Evolutionary conservation across 768 basidiomycete species (phyloP).

Genomic region (Naganishia friedmannii): DNA sequence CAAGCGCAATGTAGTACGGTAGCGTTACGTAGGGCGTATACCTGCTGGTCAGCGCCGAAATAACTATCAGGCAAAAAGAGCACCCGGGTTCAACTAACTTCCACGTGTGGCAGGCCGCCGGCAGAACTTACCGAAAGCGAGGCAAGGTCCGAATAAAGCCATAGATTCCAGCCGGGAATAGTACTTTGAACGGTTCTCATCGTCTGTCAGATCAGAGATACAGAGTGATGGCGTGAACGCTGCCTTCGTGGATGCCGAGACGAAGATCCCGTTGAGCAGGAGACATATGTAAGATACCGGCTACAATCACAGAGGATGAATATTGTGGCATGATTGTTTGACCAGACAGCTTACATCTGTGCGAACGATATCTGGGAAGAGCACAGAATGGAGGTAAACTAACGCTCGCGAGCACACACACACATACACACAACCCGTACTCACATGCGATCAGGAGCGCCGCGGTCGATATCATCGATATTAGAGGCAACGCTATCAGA

Average conservation of each 20-base stretch:
- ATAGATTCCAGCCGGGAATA: conserved; percentile 46
- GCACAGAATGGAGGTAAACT: not conserved
- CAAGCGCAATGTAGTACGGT: conserved; percentile 43
- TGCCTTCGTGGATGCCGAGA: conserved; percentile 44
- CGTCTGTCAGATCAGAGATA: conserved; percentile 40
- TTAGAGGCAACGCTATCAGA: conserved; percentile 37
- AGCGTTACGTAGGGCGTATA: conserved; percentile 38
- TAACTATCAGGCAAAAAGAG: conserved; percentile 28
- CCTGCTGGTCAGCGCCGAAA: conserved; percentile 40
- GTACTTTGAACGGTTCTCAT: conserved; percentile 38
- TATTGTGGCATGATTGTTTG: not conserved
- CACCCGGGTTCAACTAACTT: not conserved
- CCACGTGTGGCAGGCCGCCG: not conserved
- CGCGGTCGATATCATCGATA: conserved; percentile 40
- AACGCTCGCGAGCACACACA: no score
- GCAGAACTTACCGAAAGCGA: conserved; percentile 34
- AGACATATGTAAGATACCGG: conserved; percentile 40
- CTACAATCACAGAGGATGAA: conserved; percentile 6
- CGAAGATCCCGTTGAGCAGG: conserved; percentile 38
- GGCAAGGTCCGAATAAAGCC: conserved; percentile 41
- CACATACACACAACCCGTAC: not conserved
- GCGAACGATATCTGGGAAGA: not conserved
- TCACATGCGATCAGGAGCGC: conserved; percentile 42
- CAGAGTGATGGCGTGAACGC: conserved; percentile 42
- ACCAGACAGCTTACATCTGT: not conserved